Percentiles rank a stretch among this genome's conserved stretches.
Conservation (phyloP, 768 basidiomycete genomes). For the Tricholomella constricta region DNA sequence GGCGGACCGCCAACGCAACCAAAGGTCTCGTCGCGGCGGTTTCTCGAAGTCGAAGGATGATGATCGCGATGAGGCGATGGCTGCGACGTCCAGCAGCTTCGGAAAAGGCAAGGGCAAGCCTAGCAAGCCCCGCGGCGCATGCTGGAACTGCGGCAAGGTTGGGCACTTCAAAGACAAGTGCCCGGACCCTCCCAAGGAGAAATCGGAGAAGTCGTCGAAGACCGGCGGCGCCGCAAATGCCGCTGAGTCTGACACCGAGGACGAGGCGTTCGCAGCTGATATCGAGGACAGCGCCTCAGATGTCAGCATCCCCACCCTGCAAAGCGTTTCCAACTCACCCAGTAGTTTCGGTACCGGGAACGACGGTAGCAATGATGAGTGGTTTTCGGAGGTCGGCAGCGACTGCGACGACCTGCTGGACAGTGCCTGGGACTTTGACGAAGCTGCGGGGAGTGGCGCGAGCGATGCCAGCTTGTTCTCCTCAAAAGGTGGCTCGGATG, state of each 20-base stretch:
- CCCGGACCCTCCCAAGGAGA: no score
- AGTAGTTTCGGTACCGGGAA: neutral
- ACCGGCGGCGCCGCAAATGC: conserved; percentile 8
- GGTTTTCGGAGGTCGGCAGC: conserved; percentile 7
- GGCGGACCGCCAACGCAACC: conserved; percentile 11
- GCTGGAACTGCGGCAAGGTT: neutral
- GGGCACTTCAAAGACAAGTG: neutral
- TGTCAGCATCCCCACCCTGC: conserved; percentile 3
- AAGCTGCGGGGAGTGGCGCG: no score
- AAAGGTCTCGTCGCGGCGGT: neutral
- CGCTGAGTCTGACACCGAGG: conserved; percentile 13
- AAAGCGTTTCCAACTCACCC: neutral
- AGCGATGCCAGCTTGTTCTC: no score
- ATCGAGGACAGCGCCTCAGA: conserved; percentile 1
- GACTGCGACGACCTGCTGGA: no score
- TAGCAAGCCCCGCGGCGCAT: neutral
- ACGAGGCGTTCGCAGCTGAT: conserved; percentile 6
- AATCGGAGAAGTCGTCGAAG: conserved; percentile 1
- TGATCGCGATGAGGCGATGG: conserved; percentile 10
- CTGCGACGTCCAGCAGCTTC: neutral
- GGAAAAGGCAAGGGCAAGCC: neutral
- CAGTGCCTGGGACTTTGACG: no score
- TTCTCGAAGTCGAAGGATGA: neutral
- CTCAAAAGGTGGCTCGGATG: neutral
- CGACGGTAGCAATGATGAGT: neutral